Evolutionary conservation across 2,329 filamentous ascomycete species (phyloP).

Genomic region (Pezicula rhizophila): DNA sequence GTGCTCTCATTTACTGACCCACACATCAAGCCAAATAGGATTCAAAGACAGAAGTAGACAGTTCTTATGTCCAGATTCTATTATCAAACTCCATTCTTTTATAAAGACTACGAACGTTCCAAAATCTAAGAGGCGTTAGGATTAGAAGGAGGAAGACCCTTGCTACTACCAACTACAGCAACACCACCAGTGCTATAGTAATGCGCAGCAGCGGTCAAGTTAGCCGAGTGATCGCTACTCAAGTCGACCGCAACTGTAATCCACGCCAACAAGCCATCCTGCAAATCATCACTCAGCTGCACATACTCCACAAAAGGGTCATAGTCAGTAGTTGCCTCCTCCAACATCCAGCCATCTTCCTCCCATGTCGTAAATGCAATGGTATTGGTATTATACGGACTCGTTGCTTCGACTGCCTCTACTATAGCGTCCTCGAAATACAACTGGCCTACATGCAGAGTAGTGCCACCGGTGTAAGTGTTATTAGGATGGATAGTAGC

Average conservation of each 20-base stretch:
- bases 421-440: slow-evolving; percentile 4
- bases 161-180: slow-evolving; percentile 3
- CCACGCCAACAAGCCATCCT: slow-evolving; percentile 5
- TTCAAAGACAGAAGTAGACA: too few species aligned
- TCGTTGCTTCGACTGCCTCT: slow-evolving; percentile 1
- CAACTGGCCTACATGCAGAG: slow-evolving; percentile 1
- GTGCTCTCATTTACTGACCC: too few species aligned
- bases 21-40: too few species aligned
- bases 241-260: slow-evolving; percentile 7
- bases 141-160: slow-evolving; percentile 8
- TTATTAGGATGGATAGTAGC: slow-evolving; percentile 29
- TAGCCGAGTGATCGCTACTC: slow-evolving; percentile 7
- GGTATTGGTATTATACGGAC: slow-evolving; percentile 2
- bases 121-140: slow-evolving; percentile 3
- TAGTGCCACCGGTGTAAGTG: slow-evolving; percentile 41
- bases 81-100: too few species aligned
- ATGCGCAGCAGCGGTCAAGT: slow-evolving; percentile 9
- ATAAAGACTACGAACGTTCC: too few species aligned
- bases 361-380: slow-evolving; percentile 4
- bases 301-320: slow-evolving; percentile 8
- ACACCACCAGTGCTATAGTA: slow-evolving; percentile 6
- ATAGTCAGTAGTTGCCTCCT: slow-evolving; percentile 6
- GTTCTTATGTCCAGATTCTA: too few species aligned
- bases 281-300: slow-evolving; percentile 4
- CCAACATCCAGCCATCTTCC: slow-evolving; percentile 3